Percentiles rank a stretch among this genome's conserved stretches.
Evolutionary conservation across 2,329 filamentous ascomycete genomes (phyloP).

Genomic region (Curvularia lunata): DNA sequence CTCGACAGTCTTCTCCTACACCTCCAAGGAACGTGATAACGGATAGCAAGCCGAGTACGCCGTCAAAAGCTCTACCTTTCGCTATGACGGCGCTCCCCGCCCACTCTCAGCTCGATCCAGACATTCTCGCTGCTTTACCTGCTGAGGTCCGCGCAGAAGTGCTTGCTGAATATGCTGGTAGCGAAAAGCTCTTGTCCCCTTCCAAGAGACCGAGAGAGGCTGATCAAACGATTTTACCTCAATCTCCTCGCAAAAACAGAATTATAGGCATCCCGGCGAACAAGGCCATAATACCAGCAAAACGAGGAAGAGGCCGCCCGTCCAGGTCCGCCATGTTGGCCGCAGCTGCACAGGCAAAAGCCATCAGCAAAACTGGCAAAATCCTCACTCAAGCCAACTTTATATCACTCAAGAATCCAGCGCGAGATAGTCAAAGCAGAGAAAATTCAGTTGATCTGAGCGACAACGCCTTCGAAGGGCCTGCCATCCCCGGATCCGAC

Average conservation of each 20-base stretch:
- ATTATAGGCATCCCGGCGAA: conserved; percentile 57
- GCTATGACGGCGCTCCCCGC: conserved; percentile 57
- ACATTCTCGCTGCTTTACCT: conserved; percentile 82
- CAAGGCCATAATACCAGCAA: conserved; percentile 64
- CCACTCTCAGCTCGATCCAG: conserved; percentile 82
- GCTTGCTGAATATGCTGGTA: conserved; percentile 68
- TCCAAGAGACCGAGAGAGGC: conserved; percentile 46
- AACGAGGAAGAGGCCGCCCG: conserved; percentile 67
- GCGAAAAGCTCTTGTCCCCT: conserved; percentile 33
- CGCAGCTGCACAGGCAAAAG: conserved; percentile 59
- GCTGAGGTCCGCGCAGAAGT: conserved; percentile 86
- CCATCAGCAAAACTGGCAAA: conserved; percentile 34
- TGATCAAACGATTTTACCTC: conserved; percentile 44
- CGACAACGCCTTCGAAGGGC: conserved; percentile 34
- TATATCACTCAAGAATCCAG: conserved; percentile 51
- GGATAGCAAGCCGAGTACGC: conserved; percentile 15
- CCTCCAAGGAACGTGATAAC: conserved; percentile 19
- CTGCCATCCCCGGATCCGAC: not conserved
- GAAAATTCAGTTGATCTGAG: conserved; percentile 28
- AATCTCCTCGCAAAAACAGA: conserved; percentile 60
- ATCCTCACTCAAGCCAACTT: conserved; percentile 76
- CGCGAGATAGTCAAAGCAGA: conserved; percentile 17
- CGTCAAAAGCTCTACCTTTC: conserved; percentile 31
- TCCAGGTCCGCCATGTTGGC: conserved; percentile 48
- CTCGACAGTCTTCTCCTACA: conserved; percentile 38